These are phyloP conservation scores for Claviceps sp. DNA, from an alignment of 2,329 filamentous ascomycete species.

Conservation along the genomic window DNA sequence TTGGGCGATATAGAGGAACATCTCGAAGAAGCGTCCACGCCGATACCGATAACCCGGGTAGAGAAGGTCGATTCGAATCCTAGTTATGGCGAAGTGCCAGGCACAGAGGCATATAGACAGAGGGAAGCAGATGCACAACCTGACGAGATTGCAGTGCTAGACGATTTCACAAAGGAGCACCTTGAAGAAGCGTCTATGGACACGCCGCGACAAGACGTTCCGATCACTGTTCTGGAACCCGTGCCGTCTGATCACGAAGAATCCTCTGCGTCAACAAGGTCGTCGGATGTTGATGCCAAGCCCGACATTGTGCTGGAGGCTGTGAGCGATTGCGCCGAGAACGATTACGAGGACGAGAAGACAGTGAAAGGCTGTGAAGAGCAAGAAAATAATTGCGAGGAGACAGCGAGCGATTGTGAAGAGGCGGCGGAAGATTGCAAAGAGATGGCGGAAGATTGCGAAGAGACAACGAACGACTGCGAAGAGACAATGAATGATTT, in stretches of 20 bases:
- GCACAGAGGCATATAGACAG: slow-evolving; percentile 42
- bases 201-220: slow-evolving; percentile 9
- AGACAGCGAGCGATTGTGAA: neutral
- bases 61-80: slow-evolving; percentile 41
- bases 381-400: neutral
- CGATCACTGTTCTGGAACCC: slow-evolving; percentile 35
- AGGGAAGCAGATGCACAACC: slow-evolving; percentile 44
- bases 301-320: slow-evolving; percentile 34
- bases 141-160: slow-evolving; percentile 43
- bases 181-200: slow-evolving; percentile 13
- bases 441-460: neutral
- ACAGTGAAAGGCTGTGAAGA: neutral
- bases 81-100: slow-evolving; percentile 47
- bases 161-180: slow-evolving; percentile 15
- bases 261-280: neutral
- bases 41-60: slow-evolving; percentile 44
- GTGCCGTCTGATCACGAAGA: neutral
- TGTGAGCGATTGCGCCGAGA: neutral
- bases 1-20: too few relatives aligned
- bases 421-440: neutral
- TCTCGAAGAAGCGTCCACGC: slow-evolving; percentile 20
- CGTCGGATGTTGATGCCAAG: slow-evolving; percentile 31
- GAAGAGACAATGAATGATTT: neutral
- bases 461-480: neutral
- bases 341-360: neutral